Evolutionary conservation across 2,329 filamentous ascomycete species (phyloP).

Genomic region (Exophiala lecanii-corni): DNA sequence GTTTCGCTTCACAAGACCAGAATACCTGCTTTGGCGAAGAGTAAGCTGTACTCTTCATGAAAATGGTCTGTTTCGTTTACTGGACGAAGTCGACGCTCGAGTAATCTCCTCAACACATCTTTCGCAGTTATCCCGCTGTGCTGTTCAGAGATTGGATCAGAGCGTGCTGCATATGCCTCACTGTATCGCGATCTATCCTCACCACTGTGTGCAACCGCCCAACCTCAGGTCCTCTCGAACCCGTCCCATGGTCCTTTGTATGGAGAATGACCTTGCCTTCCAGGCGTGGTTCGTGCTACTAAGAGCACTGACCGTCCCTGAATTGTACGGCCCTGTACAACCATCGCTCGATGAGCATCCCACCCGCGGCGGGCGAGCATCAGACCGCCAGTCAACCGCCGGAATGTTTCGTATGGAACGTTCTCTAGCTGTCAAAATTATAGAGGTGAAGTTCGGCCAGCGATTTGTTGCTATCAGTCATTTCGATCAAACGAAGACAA

Average conservation of each 20-base stretch:
- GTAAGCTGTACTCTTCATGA: conserved; percentile 93
- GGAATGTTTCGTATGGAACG: conserved; percentile 63
- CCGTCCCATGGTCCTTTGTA: conserved; percentile 83
- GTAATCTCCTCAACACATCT: conserved; percentile 80
- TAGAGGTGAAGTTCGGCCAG: conserved; percentile 54
- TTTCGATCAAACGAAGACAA: conserved; percentile 14
- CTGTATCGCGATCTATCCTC: conserved; percentile 92
- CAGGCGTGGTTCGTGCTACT: conserved; percentile 96
- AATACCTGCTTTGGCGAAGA: conserved; percentile 62
- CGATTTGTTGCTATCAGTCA: conserved; percentile 6
- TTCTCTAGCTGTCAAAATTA: conserved; percentile 54
- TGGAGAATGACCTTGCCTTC: conserved; percentile 84
- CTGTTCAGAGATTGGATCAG: conserved; percentile 82
- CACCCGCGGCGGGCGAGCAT: conserved; percentile 28
- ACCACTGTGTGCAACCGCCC: conserved; percentile 72
- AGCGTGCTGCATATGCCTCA: conserved; percentile 90
- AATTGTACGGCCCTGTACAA: conserved; percentile 71
- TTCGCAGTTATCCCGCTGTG: conserved; percentile 80
- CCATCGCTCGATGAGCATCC: conserved; percentile 29
- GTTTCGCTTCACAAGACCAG: conserved; percentile 46
- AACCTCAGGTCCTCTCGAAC: conserved; percentile 64
- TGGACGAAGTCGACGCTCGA: conserved; percentile 77
- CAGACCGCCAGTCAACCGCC: conserved; percentile 39
- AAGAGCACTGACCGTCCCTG: conserved; percentile 84
- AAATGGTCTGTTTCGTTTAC: conserved; percentile 87